Conservation (phyloP, 83 land plant species). For the Picea abies region DNA sequence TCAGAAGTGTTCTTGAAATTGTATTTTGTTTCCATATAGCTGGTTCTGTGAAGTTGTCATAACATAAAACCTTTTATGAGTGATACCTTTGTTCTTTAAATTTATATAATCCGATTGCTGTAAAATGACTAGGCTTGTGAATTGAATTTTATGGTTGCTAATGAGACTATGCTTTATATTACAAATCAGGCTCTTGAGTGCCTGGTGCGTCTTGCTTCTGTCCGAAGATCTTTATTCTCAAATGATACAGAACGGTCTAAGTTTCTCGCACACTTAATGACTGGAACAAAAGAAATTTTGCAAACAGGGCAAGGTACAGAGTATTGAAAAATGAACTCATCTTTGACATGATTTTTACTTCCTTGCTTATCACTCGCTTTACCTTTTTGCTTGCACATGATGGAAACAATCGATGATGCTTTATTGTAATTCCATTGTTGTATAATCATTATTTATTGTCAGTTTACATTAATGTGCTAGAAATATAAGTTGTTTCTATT, state of each 20-base stretch:
- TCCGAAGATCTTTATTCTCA: slow-evolving; percentile 85
- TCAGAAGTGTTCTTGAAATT: not conserved
- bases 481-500: too few relatives aligned
- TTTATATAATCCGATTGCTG: not conserved
- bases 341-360: not conserved
- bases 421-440: too few relatives aligned
- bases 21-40: not conserved
- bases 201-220: slow-evolving; percentile 90
- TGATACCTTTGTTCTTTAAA: not conserved
- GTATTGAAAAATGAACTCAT: slow-evolving; percentile 7
- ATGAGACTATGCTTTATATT: slow-evolving; percentile 4
- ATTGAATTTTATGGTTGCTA: slow-evolving; percentile 5
- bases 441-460: too few relatives aligned
- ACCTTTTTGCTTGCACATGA: not conserved
- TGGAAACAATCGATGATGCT: not conserved
- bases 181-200: slow-evolving; percentile 81
- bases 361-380: not conserved
- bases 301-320: slow-evolving; percentile 80
- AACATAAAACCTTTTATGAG: not conserved
- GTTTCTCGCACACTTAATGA: slow-evolving; percentile 86
- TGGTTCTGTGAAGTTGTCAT: not conserved
- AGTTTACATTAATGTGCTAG: too few relatives aligned
- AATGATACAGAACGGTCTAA: slow-evolving; percentile 78
- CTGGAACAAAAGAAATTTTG: slow-evolving; percentile 90
- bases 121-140: slow-evolving; percentile 1